phyloP scores from a whole-genome alignment of 2,329 filamentous ascomycete species.

The Penicillium sp. region DNA sequence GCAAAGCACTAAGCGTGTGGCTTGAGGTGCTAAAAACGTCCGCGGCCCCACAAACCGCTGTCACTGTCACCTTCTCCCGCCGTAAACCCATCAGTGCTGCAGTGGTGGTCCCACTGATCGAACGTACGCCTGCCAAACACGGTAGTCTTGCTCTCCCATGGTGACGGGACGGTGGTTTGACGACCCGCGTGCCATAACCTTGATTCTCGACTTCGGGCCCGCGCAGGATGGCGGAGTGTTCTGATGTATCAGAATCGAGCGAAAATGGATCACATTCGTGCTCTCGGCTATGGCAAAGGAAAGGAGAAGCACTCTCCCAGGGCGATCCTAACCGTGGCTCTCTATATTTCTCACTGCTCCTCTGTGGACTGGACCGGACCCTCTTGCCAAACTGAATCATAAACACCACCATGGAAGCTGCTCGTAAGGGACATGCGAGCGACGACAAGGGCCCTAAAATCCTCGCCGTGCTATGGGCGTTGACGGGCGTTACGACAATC shows the following conservation, averaged over 20 bases:
- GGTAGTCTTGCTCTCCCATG: background rate
- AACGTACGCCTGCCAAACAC: background rate
- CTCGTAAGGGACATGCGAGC: conserved; percentile 14
- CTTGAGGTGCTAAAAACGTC: background rate
- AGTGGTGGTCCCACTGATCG: background rate
- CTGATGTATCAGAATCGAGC: background rate
- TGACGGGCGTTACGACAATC: conserved; percentile 37
- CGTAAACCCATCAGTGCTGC: too few relatives aligned
- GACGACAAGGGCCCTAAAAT: conserved; percentile 44
- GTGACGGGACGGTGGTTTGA: background rate
- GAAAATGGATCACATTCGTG: background rate
- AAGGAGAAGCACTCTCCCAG: background rate
- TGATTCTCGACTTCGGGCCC: background rate
- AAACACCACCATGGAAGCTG: background rate
- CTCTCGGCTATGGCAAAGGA: background rate
- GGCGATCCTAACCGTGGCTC: background rate
- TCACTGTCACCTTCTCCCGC: background rate
- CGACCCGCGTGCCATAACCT: too few relatives aligned
- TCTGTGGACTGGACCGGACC: background rate
- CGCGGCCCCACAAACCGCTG: conserved; percentile 17
- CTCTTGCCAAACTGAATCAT: background rate
- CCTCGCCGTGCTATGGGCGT: conserved; percentile 35
- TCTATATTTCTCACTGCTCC: background rate
- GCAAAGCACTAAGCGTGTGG: background rate
- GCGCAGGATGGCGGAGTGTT: background rate